These are phyloP conservation scores for Ceratocystis variospora DNA, from an alignment of 2,329 filamentous ascomycete species.

Conservation along the genomic window DNA sequence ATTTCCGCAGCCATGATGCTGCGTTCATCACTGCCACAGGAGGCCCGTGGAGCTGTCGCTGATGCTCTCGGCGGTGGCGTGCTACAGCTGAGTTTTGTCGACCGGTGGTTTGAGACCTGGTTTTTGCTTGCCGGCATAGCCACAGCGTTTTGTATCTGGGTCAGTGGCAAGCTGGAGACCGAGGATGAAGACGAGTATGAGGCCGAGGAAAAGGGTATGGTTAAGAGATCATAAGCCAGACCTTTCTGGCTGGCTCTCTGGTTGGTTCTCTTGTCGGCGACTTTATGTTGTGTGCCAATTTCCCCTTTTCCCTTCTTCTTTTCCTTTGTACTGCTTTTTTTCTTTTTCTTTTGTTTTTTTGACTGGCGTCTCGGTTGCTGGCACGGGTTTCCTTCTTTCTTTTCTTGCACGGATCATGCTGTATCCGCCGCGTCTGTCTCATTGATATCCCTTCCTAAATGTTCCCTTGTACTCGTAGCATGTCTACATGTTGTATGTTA, in stretches of 20 bases:
- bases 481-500: constrained; percentile 6
- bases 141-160: constrained; percentile 59
- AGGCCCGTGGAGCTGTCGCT: constrained; percentile 63
- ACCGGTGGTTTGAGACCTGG: constrained; percentile 80
- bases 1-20: constrained; percentile 67
- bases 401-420: background rate
- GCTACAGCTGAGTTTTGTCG: constrained; percentile 41
- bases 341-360: background rate
- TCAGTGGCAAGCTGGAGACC: constrained; percentile 33
- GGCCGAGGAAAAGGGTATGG: constrained; percentile 54
- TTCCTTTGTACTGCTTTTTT: constrained; percentile 19
- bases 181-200: constrained; percentile 49
- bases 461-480: background rate
- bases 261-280: background rate
- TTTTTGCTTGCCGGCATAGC: constrained; percentile 55
- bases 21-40: constrained; percentile 47
- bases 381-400: background rate
- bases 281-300: background rate
- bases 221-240: constrained; percentile 45
- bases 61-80: constrained; percentile 62
- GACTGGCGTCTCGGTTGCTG: constrained; percentile 4
- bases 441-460: background rate
- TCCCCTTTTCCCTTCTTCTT: background rate
- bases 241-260: constrained; percentile 21
- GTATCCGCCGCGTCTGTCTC: background rate